Conservation (phyloP, 2,329 filamentous ascomycete genomes). For the Huntiella omanensis region DNA sequence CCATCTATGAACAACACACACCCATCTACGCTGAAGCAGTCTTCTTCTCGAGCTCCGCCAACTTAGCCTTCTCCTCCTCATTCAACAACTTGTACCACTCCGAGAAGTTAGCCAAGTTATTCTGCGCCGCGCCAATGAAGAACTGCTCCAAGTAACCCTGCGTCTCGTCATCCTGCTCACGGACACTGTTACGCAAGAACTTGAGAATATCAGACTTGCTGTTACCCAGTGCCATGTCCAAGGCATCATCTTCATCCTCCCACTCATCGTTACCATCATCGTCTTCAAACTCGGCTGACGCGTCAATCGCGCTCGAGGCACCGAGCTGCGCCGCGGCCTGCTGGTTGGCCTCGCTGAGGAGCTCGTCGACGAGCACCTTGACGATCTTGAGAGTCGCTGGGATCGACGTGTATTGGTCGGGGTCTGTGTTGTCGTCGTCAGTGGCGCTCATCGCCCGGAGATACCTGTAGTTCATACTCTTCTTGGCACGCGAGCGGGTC, state of each 20-base stretch:
- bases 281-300: slow-evolving; percentile 31
- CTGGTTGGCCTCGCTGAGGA: slow-evolving; percentile 60
- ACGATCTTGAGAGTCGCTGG: slow-evolving; percentile 84
- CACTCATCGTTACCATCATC: slow-evolving; percentile 52
- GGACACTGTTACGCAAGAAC: slow-evolving; percentile 41
- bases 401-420: slow-evolving; percentile 75
- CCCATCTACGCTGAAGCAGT: slow-evolving; percentile 13
- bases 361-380: slow-evolving; percentile 86
- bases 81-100: slow-evolving; percentile 36
- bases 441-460: slow-evolving; percentile 6
- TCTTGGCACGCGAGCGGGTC: slow-evolving; percentile 76
- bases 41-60: slow-evolving; percentile 30
- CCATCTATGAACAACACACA: no score
- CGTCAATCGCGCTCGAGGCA: slow-evolving; percentile 40
- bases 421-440: slow-evolving; percentile 32
- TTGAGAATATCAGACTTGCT: slow-evolving; percentile 67
- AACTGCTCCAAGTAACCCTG: slow-evolving; percentile 70
- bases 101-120: slow-evolving; percentile 36
- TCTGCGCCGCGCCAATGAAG: slow-evolving; percentile 43
- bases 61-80: slow-evolving; percentile 36
- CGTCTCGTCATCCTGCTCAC: slow-evolving; percentile 75
- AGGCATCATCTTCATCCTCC: slow-evolving; percentile 75
- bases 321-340: slow-evolving; percentile 40
- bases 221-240: slow-evolving; percentile 47
- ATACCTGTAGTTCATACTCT: slow-evolving; percentile 34